These are phyloP conservation scores for Scutellaria barbata DNA, from an alignment of 257 asterid species.

Conservation along the genomic window DNA sequence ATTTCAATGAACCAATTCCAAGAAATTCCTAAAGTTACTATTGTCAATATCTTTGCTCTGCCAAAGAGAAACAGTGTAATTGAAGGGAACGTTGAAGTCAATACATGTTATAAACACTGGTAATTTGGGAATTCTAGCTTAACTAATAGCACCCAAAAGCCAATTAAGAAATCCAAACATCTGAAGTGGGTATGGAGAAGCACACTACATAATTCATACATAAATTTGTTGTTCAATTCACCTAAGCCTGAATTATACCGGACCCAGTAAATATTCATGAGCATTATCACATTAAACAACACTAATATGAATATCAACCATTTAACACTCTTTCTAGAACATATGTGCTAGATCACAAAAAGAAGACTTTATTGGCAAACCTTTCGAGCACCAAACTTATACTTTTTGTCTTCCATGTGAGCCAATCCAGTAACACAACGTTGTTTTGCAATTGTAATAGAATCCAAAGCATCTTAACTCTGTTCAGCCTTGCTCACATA, in stretches of 20 bases:
- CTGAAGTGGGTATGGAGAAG: not conserved
- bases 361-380: constrained; percentile 43
- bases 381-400: constrained; percentile 92
- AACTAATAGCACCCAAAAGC: not conserved
- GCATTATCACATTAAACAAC: constrained; percentile 6
- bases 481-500: constrained; percentile 82
- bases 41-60: constrained; percentile 97
- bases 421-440: constrained; percentile 88
- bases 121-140: not conserved
- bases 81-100: constrained; percentile 8
- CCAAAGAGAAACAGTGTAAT: constrained; percentile 23
- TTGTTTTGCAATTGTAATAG: constrained; percentile 63
- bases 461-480: constrained; percentile 67
- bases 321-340: constrained; percentile 3
- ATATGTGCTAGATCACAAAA: not conserved
- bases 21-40: constrained; percentile 68
- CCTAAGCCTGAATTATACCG: constrained; percentile 6
- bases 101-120: not conserved
- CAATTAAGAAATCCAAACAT: not conserved
- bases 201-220: not conserved
- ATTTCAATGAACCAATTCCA: constrained; percentile 84
- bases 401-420: constrained; percentile 64
- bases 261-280: not conserved
- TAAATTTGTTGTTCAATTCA: not conserved
- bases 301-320: constrained; percentile 1